These are phyloP conservation scores for Globisporangium splendens DNA, from an alignment of 352 stramenopile species.

Conservation along the genomic window DNA sequence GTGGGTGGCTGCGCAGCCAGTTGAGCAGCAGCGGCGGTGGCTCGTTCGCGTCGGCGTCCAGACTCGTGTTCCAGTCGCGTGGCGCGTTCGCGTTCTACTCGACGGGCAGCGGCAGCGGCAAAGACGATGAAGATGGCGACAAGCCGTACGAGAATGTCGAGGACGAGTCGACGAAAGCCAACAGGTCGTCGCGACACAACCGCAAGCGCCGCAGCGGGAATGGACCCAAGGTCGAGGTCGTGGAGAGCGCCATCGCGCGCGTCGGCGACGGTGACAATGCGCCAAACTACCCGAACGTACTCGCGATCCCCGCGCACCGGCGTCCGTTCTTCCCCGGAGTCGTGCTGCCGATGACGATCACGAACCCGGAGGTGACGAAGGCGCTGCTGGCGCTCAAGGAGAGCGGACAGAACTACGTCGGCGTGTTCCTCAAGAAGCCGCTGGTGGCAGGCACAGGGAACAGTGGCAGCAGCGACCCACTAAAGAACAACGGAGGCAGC, in stretches of 20 bases:
- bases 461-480: conserved; percentile 19
- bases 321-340: conserved; percentile 82
- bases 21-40: neutral
- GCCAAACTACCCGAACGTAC: conserved; percentile 66
- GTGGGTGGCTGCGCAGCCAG: too few species aligned
- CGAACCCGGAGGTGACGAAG: conserved; percentile 82
- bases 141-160: conserved; percentile 12
- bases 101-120: conserved; percentile 20
- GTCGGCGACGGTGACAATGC: conserved; percentile 67
- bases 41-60: neutral
- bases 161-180: neutral
- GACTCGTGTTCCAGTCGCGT: neutral
- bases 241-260: conserved; percentile 58
- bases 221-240: conserved; percentile 41
- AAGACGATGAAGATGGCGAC: conserved; percentile 17
- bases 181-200: neutral
- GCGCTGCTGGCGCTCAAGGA: conserved; percentile 87
- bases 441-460: neutral
- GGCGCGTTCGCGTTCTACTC: conserved; percentile 18
- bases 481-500: conserved; percentile 23
- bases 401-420: conserved; percentile 89
- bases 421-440: conserved; percentile 92
- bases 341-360: conserved; percentile 84
- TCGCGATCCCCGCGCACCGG: conserved; percentile 73
- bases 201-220: conserved; percentile 6